These are phyloP conservation scores for Aspergillus vadensis DNA, from an alignment of 2,329 filamentous ascomycete genomes.

Conservation along the genomic window DNA sequence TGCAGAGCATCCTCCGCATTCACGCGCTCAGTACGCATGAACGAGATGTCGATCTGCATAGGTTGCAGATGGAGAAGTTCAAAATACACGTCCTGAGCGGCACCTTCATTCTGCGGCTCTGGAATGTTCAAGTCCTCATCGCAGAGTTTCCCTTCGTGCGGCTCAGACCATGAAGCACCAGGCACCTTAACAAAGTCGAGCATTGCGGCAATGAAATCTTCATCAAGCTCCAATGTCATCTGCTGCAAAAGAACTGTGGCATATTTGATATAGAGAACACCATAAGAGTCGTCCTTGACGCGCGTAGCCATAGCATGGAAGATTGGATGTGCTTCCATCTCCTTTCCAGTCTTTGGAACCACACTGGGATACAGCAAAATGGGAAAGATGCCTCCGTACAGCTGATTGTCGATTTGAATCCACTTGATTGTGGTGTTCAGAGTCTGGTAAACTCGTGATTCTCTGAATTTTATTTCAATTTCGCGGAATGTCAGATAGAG, in stretches of 20 bases:
- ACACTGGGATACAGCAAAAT: conserved; percentile 97
- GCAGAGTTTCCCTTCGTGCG: conserved; percentile 81
- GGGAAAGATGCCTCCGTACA: conserved; percentile 97
- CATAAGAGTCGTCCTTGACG: conserved; percentile 98
- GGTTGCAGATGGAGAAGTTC: conserved; percentile 95
- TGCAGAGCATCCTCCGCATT: conserved; percentile 94
- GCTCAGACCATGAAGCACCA: conserved; percentile 82
- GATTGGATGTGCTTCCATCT: conserved; percentile 94
- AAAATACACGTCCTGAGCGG: conserved; percentile 95
- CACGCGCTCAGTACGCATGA: conserved; percentile 93
- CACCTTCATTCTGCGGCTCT: conserved; percentile 80
- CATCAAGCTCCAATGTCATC: conserved; percentile 96
- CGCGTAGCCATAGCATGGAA: conserved; percentile 88
- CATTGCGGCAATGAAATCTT: conserved; percentile 96
- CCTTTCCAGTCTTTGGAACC: conserved; percentile 92
- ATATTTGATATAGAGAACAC: conserved; percentile 98
- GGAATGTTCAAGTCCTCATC: conserved; percentile 90
- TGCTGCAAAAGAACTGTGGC: conserved; percentile 91
- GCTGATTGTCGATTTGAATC: conserved; percentile 98
- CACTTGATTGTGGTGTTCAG: conserved; percentile 90
- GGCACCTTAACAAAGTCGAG: conserved; percentile 93
- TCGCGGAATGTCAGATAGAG: conserved; percentile 93
- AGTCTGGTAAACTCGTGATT: conserved; percentile 92
- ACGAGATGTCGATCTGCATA: conserved; percentile 96
- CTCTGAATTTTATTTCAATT: conserved; percentile 85